A percentile compares a stretch with the other conserved stretches of the same genome.
These are phyloP conservation scores for Sporothrix pallida DNA, from an alignment of 2,329 filamentous ascomycete genomes.

Conservation along the genomic window DNA sequence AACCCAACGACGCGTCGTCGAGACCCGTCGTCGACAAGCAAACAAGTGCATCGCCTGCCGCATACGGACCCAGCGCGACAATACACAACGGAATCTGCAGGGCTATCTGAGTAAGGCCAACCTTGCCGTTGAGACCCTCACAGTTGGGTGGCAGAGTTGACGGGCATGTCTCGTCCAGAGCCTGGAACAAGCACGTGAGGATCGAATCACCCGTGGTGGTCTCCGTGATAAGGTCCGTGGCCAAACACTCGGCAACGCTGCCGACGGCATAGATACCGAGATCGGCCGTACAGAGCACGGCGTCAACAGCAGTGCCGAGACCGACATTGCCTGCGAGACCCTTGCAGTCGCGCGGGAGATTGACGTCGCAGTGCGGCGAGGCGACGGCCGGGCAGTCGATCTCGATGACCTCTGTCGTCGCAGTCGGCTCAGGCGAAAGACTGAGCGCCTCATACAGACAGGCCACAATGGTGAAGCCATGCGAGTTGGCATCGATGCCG, in stretches of 20 bases:
- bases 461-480: slow-evolving; percentile 30
- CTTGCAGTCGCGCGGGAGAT: slow-evolving; percentile 28
- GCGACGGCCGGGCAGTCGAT: slow-evolving; percentile 20
- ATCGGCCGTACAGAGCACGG: slow-evolving; percentile 42
- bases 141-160: slow-evolving; percentile 35
- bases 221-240: slow-evolving; percentile 15
- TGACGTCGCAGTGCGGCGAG: slow-evolving; percentile 27
- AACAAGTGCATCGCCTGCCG: slow-evolving; percentile 14
- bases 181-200: slow-evolving; percentile 30
- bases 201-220: slow-evolving; percentile 27
- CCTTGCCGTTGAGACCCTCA: background rate
- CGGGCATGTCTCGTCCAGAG: slow-evolving; percentile 34
- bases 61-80: slow-evolving; percentile 33
- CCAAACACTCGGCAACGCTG: slow-evolving; percentile 31
- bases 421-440: background rate
- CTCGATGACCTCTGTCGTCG: background rate
- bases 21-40: slow-evolving; percentile 34
- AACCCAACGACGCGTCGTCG: slow-evolving; percentile 12
- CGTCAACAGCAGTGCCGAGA: slow-evolving; percentile 39
- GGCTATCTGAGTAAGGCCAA: background rate
- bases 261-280: slow-evolving; percentile 42
- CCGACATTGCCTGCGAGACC: slow-evolving; percentile 20
- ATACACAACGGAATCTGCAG: slow-evolving; percentile 34
- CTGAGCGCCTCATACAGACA: slow-evolving; percentile 32
- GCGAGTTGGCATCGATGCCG: background rate